Percentiles rank a stretch among this genome's conserved stretches.
phyloP scores from a whole-genome alignment of 345 rosid species.

The Cardamine resedifolia region DNA sequence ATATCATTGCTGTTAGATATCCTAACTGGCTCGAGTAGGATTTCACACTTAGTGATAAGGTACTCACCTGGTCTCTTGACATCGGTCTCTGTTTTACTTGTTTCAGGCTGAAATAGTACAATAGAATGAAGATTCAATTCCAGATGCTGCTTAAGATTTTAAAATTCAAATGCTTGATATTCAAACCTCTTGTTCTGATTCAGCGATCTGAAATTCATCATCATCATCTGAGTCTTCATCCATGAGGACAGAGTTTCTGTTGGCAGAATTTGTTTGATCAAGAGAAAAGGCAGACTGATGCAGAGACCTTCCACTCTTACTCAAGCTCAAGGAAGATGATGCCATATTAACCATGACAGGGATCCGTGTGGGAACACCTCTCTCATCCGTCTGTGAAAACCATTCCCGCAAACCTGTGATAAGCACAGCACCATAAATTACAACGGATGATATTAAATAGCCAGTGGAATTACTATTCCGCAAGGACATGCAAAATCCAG shows the following conservation, averaged over 20 bases:
- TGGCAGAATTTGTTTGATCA: slow-evolving; percentile 60
- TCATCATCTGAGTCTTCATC: slow-evolving; percentile 95
- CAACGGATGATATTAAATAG: slow-evolving; percentile 6
- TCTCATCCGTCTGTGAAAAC: slow-evolving; percentile 97
- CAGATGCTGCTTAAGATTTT: slow-evolving; percentile 10
- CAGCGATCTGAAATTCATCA: slow-evolving; percentile 89
- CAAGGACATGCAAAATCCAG: slow-evolving; percentile 17
- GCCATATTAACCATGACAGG: slow-evolving; percentile 98
- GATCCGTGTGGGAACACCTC: slow-evolving; percentile 85
- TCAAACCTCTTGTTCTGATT: slow-evolving; percentile 87
- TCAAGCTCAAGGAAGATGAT: slow-evolving; percentile 65
- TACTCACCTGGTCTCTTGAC: slow-evolving; percentile 58
- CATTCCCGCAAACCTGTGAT: slow-evolving; percentile 89
- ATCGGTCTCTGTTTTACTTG: slow-evolving; percentile 52
- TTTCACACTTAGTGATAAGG: slow-evolving; percentile 3
- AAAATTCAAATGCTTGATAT: slow-evolving; percentile 6
- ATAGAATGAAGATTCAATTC: neutral
- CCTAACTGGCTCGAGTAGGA: slow-evolving; percentile 1
- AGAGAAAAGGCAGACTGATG: slow-evolving; percentile 47
- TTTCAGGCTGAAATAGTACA: slow-evolving; percentile 50
- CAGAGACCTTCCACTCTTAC: slow-evolving; percentile 52
- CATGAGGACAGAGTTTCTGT: slow-evolving; percentile 72
- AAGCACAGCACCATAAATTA: slow-evolving; percentile 11
- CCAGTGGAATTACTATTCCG: neutral
- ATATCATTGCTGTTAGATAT: slow-evolving; percentile 3